A percentile compares a stretch with the other conserved stretches of the same genome.
These are phyloP conservation scores for Calonectria pseudoturangicola DNA, from an alignment of 2,329 filamentous ascomycete genomes.

Conservation along the genomic window DNA sequence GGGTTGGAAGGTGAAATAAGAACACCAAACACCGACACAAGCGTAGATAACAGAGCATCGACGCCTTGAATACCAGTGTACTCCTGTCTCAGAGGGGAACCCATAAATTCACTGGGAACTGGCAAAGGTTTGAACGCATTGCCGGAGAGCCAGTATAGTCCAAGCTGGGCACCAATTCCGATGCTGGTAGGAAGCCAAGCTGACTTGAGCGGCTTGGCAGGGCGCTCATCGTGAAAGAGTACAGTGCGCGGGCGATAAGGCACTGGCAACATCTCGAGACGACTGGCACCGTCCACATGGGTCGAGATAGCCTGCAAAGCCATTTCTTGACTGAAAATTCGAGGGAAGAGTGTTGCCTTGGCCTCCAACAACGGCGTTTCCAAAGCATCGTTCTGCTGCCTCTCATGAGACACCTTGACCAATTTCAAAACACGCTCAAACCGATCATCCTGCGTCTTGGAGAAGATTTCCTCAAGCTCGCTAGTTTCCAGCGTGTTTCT, in stretches of 20 bases:
- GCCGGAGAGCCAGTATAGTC: neutral
- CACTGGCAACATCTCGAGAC: conserved; percentile 9
- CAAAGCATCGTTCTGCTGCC: neutral
- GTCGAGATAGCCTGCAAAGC: neutral
- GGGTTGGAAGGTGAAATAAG: neutral
- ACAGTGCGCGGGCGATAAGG: neutral
- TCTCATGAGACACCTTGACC: neutral
- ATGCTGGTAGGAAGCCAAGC: conserved; percentile 4
- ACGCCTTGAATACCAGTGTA: neutral
- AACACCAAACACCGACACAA: neutral
- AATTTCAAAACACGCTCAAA: neutral
- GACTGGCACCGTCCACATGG: neutral
- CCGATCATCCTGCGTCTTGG: neutral
- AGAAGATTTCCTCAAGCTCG: conserved; percentile 8
- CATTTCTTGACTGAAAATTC: neutral
- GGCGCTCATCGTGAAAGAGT: neutral
- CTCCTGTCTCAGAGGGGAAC: neutral
- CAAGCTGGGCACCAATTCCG: conserved; percentile 5
- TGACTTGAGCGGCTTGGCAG: neutral
- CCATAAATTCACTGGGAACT: neutral
- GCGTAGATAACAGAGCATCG: neutral
- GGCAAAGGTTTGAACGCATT: neutral
- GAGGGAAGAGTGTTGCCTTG: neutral
- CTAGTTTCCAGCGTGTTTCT: neutral
- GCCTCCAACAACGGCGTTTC: neutral